Conservation (phyloP, 768 basidiomycete genomes). For the Pisolithus albus region DNA sequence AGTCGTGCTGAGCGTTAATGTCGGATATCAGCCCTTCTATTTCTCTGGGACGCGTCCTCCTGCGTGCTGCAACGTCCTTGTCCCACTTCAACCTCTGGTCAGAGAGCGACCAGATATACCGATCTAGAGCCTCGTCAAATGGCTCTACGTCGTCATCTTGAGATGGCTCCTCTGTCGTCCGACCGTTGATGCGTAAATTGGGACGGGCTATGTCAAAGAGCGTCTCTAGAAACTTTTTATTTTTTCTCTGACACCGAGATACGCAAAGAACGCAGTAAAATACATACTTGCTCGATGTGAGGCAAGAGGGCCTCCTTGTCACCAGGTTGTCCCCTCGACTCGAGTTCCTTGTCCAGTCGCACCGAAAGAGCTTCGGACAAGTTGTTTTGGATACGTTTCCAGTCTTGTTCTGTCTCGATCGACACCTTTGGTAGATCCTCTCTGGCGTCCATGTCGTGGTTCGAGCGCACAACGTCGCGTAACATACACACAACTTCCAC, state of each 20-base stretch:
- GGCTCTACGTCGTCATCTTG: conserved; percentile 57
- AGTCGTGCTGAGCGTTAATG: conserved; percentile 30
- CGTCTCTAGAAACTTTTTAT: conserved; percentile 49
- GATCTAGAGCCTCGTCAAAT: conserved; percentile 83
- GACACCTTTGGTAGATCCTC: conserved; percentile 49
- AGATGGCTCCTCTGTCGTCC: conserved; percentile 60
- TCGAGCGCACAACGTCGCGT: too few species aligned
- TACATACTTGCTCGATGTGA: conserved; percentile 45
- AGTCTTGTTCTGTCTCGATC: conserved; percentile 59
- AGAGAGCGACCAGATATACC: conserved; percentile 74
- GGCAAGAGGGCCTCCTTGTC: conserved; percentile 44
- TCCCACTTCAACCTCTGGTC: conserved; percentile 72
- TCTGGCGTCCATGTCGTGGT: conserved; percentile 25
- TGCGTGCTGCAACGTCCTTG: conserved; percentile 58
- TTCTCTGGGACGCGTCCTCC: conserved; percentile 55
- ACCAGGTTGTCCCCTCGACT: conserved; percentile 29
- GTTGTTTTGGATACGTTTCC: conserved; percentile 53
- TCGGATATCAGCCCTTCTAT: conserved; percentile 39
- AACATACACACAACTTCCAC: neutral
- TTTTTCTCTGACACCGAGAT: neutral
- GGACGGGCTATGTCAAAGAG: conserved; percentile 57
- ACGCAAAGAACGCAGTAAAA: neutral
- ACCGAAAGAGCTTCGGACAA: conserved; percentile 41
- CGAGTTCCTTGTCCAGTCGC: conserved; percentile 42
- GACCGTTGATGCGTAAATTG: conserved; percentile 77